Conservation (phyloP, 495 filamentous ascomycete genomes). For the Talaromyces thailandensis region DNA sequence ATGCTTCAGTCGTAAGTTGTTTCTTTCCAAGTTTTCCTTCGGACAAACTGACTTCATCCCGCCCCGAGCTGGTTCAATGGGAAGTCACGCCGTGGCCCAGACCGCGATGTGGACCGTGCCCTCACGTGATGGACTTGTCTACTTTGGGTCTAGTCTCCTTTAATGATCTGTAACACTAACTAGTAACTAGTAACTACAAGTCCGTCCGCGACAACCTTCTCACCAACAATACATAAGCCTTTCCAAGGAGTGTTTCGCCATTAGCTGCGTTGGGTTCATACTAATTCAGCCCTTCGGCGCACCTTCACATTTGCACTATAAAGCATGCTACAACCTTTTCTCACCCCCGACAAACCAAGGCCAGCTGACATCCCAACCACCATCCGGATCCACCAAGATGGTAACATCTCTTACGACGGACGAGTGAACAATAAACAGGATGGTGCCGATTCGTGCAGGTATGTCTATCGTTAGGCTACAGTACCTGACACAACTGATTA, state of each 20-base stretch:
- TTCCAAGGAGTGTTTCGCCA: too few relatives aligned
- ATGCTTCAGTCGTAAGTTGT: background rate
- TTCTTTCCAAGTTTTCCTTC: background rate
- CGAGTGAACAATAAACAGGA: background rate
- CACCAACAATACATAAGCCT: background rate
- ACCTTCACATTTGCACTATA: too few relatives aligned
- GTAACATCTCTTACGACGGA: background rate
- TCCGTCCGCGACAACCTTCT: too few relatives aligned
- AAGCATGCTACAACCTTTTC: background rate
- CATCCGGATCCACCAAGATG: background rate
- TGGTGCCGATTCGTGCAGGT: background rate
- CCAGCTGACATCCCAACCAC: background rate
- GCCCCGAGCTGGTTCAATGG: background rate
- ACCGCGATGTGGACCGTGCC: background rate
- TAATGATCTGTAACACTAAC: too few relatives aligned
- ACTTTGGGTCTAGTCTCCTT: background rate
- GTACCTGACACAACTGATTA: too few relatives aligned
- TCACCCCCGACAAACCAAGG: background rate
- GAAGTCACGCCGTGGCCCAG: background rate
- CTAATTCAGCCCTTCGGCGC: too few relatives aligned
- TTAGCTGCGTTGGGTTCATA: too few relatives aligned
- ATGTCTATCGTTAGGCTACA: background rate
- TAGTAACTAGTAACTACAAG: too few relatives aligned
- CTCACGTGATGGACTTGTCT: background rate
- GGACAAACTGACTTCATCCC: constrained; percentile 1